These are phyloP conservation scores for Oryza rufipogon DNA, from an alignment of 176 grass and related monocot species.

Conservation along the genomic window DNA sequence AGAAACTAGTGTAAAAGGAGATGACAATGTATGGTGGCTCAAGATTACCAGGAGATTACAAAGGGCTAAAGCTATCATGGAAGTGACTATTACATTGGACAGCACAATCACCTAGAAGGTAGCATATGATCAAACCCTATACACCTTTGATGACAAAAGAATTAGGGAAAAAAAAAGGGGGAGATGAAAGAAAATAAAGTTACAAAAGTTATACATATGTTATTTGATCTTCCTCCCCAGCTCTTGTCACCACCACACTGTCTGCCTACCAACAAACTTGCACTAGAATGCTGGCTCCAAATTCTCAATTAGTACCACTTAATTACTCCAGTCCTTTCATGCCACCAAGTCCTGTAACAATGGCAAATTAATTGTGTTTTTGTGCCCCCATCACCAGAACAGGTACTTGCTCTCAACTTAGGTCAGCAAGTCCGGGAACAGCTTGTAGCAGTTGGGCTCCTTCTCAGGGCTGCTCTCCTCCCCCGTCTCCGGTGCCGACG, in stretches of 20 bases:
- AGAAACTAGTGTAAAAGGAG: constrained; percentile 35
- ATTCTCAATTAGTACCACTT: constrained; percentile 36
- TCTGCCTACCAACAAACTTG: constrained; percentile 27
- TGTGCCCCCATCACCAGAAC: not conserved
- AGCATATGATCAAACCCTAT: constrained; percentile 70
- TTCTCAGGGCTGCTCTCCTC: constrained; percentile 39
- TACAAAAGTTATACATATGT: constrained; percentile 43
- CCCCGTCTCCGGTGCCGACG: not conserved
- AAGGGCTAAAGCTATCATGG: constrained; percentile 78
- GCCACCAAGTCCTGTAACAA: constrained; percentile 5
- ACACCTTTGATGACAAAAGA: constrained; percentile 48
- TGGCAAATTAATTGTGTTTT: not conserved
- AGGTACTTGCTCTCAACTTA: constrained; percentile 3
- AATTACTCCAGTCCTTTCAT: constrained; percentile 34
- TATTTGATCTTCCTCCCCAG: constrained; percentile 30
- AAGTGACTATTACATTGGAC: constrained; percentile 58
- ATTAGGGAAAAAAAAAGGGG: constrained; percentile 5
- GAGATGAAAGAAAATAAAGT: constrained; percentile 36
- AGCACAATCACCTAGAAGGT: constrained; percentile 48
- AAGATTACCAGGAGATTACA: constrained; percentile 84
- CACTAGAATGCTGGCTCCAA: constrained; percentile 29
- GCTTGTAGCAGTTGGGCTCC: constrained; percentile 71
- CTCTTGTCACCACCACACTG: constrained; percentile 34
- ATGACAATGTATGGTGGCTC: constrained; percentile 72
- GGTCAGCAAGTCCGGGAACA: constrained; percentile 83